phyloP scores from a whole-genome alignment of 1,284 basidiomycete genomes.

The Takashimella tepidaria region DNA sequence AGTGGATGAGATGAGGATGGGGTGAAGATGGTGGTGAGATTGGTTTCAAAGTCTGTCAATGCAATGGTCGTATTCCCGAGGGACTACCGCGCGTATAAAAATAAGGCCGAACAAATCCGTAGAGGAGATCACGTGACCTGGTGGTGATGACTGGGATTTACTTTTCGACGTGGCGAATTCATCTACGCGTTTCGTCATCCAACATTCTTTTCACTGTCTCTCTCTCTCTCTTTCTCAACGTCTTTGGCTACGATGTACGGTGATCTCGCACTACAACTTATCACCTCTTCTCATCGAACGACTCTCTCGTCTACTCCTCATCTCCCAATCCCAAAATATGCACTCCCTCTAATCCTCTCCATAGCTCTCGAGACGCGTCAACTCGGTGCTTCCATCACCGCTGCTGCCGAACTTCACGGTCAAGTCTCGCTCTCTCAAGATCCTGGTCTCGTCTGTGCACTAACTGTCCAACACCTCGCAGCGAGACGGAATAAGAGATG shows the following conservation, averaged over 20 bases:
- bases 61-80: too few relatives aligned
- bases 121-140: too few relatives aligned
- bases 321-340: slow-evolving; percentile 74
- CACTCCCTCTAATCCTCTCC: slow-evolving; percentile 76
- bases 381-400: slow-evolving; percentile 54
- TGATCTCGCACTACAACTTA: slow-evolving; percentile 81
- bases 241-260: slow-evolving; percentile 50
- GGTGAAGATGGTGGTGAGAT: neutral
- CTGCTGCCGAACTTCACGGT: slow-evolving; percentile 36
- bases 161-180: too few relatives aligned
- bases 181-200: too few relatives aligned
- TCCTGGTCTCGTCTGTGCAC: slow-evolving; percentile 56
- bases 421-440: slow-evolving; percentile 43
- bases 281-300: slow-evolving; percentile 77
- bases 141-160: too few relatives aligned
- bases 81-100: neutral
- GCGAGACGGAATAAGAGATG: slow-evolving; percentile 89
- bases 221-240: neutral
- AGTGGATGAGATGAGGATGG: neutral
- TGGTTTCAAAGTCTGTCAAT: too few relatives aligned
- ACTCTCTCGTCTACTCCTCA: slow-evolving; percentile 64
- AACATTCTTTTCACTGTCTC: too few relatives aligned
- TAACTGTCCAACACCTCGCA: slow-evolving; percentile 81
- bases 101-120: neutral
- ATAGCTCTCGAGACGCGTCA: slow-evolving; percentile 88